Evolutionary conservation across 371 early-diverging fungal genomes (phyloP).

Genomic region (Syncephalastrum sp.): DNA sequence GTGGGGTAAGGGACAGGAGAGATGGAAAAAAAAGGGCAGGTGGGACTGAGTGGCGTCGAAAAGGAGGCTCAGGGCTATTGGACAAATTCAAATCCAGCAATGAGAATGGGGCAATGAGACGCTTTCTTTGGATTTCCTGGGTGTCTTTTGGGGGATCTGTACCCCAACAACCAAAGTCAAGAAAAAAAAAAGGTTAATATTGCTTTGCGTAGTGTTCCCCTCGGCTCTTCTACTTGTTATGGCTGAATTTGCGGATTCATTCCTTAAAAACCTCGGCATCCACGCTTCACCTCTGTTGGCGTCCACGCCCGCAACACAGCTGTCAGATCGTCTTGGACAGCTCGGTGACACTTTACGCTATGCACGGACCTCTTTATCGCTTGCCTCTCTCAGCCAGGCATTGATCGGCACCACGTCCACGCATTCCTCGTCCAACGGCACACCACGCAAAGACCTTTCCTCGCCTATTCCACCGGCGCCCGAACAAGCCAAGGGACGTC

Average conservation of each 20-base stretch:
- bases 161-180: too few relatives aligned
- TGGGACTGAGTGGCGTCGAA: too few relatives aligned
- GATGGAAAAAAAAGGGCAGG: too few relatives aligned
- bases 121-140: too few relatives aligned
- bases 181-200: not conserved
- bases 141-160: too few relatives aligned
- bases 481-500: conserved; percentile 23
- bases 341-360: conserved; percentile 23
- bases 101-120: too few relatives aligned
- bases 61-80: too few relatives aligned
- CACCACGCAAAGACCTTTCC: conserved; percentile 1
- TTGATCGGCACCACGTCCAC: conserved; percentile 11
- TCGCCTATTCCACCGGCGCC: conserved; percentile 19
- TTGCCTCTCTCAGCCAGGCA: conserved; percentile 20
- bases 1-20: too few relatives aligned
- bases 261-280: conserved; percentile 21
- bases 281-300: conserved; percentile 19
- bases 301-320: conserved; percentile 8
- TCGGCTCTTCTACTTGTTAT: conserved; percentile 3
- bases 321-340: conserved; percentile 16
- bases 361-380: conserved; percentile 21
- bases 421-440: not conserved
- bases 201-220: not conserved
- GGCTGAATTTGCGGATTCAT: conserved; percentile 25
- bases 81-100: too few relatives aligned